Evolutionary conservation across 2,329 filamentous ascomycete species (phyloP), one percentile per base, ranked within the genome.

Genomic region (Rhexocercosporidium sp.): DNA sequence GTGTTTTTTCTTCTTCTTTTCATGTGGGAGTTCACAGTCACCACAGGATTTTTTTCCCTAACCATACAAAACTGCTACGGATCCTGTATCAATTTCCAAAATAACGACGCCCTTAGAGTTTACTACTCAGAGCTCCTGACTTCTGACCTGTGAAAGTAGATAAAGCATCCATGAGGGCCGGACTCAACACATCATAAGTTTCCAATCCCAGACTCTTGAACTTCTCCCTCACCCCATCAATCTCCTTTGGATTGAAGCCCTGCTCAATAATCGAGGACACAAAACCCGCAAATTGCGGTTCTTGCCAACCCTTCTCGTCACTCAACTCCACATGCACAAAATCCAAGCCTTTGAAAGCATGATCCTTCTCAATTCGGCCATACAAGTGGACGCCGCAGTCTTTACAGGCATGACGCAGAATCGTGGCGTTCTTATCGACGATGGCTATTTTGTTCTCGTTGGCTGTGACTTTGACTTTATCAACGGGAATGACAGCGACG

Each of bases 211-310:
- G 71, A 1, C 76, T 73, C 78, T 82, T 83, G 66, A 91, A 82
- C 76, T 82, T 84, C 2, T 67, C 71, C 49, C 89, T 81, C 3
- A 91, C 84, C 20, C 81, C 83, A 59, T 82, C 83, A 73, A 89
- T 89, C 41, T 81, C 79, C 18, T 79, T 76, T 0, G 88, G 85
- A 56, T 84, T 77, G 72, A 86, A 89, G 1, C 89, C 89, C 75
- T 90, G 88, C 83, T 91, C 89, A 67, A 91, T 90, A 66, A 91
- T 86, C 65, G 85, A 88, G 41, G 85, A 87, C 46, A 91, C 88
- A 68, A 91, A 92, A 0, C 84, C 89, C 1, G 89, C 89, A 71
- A 91, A 92, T 74, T 91, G 88, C 7, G 88, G 88, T 79, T 90
- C 89, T 78, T 91, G 88, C 88, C 89, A 91, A n/a, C 88, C 88